Evolutionary conservation across 1,284 basidiomycete species (phyloP).

Genomic region (Peniophora sp.): DNA sequence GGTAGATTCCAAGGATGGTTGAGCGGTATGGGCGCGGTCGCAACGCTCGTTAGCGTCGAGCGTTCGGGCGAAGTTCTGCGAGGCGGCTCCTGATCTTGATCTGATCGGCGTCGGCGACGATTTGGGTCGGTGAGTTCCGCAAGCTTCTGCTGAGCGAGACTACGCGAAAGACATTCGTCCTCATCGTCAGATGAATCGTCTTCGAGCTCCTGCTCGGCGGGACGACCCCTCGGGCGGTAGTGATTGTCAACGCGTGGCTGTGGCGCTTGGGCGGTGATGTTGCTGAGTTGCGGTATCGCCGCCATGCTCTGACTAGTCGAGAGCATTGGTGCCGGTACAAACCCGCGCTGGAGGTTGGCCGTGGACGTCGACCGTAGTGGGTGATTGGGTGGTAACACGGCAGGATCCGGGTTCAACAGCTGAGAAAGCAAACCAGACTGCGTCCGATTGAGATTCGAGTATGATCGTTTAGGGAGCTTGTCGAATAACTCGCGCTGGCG

Average conservation of each 20-base stretch:
- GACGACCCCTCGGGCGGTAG: slow-evolving; percentile 57
- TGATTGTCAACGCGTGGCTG: slow-evolving; percentile 18
- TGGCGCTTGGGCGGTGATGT: slow-evolving; percentile 35
- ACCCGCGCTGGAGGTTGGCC: slow-evolving; percentile 34
- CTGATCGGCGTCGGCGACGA: slow-evolving; percentile 20
- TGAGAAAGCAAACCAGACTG: slow-evolving; percentile 55
- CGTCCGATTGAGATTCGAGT: slow-evolving; percentile 49
- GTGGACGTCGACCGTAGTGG: slow-evolving; percentile 48
- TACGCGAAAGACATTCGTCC: slow-evolving; percentile 46
- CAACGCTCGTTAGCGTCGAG: slow-evolving; percentile 18
- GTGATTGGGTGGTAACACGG: slow-evolving; percentile 49
- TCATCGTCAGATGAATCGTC: slow-evolving; percentile 51
- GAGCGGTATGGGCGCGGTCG: slow-evolving; percentile 47
- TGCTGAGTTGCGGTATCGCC: slow-evolving; percentile 56
- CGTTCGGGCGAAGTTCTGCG: slow-evolving; percentile 12
- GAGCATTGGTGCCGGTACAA: slow-evolving; percentile 20
- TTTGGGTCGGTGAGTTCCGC: slow-evolving; percentile 39
- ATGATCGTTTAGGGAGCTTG: slow-evolving; percentile 63
- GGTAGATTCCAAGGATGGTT: slow-evolving; percentile 72
- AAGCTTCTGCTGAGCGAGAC: slow-evolving; percentile 55
- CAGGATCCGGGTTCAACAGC: slow-evolving; percentile 63
- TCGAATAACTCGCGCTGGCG: slow-evolving; percentile 70
- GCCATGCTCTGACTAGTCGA: slow-evolving; percentile 57
- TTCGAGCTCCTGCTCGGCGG: slow-evolving; percentile 62
- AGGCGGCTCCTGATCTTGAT: slow-evolving; percentile 11